These are phyloP conservation scores for Pseudocohnilembus persalinus DNA, from an alignment of 169 alveolate species.

Conservation along the genomic window DNA sequence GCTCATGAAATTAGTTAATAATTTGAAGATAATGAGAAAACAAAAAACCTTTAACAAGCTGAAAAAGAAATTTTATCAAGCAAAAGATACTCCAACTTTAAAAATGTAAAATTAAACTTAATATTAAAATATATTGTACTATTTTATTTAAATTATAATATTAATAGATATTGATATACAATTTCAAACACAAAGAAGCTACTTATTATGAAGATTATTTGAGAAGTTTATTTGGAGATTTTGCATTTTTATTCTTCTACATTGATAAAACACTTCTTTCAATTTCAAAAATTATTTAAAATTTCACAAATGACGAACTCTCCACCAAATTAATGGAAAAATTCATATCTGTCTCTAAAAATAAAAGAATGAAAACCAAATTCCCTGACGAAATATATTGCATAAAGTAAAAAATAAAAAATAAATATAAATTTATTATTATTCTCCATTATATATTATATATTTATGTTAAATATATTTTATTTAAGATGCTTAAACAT, in stretches of 20 bases:
- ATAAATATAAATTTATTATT: too few species aligned
- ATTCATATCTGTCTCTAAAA: background rate
- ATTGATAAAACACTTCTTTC: slow-evolving; percentile 5
- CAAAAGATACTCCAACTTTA: slow-evolving; percentile 33
- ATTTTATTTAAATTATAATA: too few species aligned
- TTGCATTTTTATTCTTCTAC: slow-evolving; percentile 19
- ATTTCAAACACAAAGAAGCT: slow-evolving; percentile 33
- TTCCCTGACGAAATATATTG: slow-evolving; percentile 5
- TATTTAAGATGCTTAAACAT: background rate
- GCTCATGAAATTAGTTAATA: slow-evolving; percentile 12
- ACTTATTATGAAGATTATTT: slow-evolving; percentile 42
- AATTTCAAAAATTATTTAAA: background rate
- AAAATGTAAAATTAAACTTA: slow-evolving; percentile 21
- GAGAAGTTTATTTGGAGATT: slow-evolving; percentile 39
- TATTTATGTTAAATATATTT: background rate
- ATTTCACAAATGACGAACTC: background rate
- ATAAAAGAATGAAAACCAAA: background rate
- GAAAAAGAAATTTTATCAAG: background rate
- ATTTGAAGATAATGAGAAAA: slow-evolving; percentile 22
- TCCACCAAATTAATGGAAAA: background rate
- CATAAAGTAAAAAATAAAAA: background rate
- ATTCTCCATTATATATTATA: background rate
- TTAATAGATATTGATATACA: too few species aligned
- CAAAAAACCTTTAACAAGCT: background rate
- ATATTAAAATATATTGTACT: too few species aligned